Base-by-base conservation (phyloP, 1,284 basidiomycete species). In the Retiboletus flavoniger region DNA sequence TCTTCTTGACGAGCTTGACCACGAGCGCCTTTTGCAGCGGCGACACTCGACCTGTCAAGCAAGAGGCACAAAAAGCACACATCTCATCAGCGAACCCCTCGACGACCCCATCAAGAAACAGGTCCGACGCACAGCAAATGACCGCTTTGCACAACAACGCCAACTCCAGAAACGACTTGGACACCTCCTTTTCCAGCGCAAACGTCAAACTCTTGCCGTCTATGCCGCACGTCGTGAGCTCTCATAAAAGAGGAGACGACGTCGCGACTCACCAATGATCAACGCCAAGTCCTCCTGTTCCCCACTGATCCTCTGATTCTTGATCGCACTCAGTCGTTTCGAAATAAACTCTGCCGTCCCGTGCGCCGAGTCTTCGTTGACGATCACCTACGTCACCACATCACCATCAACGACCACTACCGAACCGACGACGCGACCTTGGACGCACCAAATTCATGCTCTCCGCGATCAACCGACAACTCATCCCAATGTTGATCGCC, bases 71-170 rank as follows among this genome's bases (percentile, higher is more conserved):
- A 24, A 24, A 24, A 24, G 24, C 24, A 19, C 1, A 9, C 6
- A 7, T 14, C 11, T 36, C 28, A 4, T 57, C 54, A 56, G 29
- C n/a, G 19, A 10, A 5, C 21, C 10, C 10, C 24, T 29, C 17
- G 11, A 16, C 19, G 19, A 31, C 7, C 2, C 8, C 17, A 9
- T 2, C 13, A 4, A 19, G 4, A 17, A 10, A 24, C 1, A 31
- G 0, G 11, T 9, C 7, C 9, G 32, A 64, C 67, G n/a, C 35
- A 94, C 96, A 99, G 73, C 96, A 98, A 41, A 98, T 88, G 40
- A 99, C 96, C 17, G 96, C 95, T 69, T 98, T 98, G 80, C 97
- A 99, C 86, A 98, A 87, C 63, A 98, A 84, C 0, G 96, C 96
- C n/a, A 99, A 78, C 69, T 98, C 95, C 49, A 99, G 77, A 75